Percentiles rank a stretch among this genome's conserved stretches.
Conservation (phyloP, 805 yeast species). For the Ogataea salicorniae region DNA sequence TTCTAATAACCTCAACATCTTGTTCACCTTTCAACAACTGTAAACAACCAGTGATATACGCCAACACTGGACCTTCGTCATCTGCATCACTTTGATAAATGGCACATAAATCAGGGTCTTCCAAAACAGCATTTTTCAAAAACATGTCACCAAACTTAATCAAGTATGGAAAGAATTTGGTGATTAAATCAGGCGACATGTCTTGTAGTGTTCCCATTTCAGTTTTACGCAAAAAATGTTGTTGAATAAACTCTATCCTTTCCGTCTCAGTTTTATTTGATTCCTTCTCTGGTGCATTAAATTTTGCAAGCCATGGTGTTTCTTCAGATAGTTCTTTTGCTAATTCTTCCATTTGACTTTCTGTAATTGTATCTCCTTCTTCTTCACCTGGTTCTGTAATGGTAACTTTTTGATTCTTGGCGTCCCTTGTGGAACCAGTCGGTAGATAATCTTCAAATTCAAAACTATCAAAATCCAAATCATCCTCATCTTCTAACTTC, state of each 20-base stretch:
- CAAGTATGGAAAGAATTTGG: slow-evolving; percentile 9
- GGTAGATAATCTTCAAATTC: slow-evolving; percentile 2
- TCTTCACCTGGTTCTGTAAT: neutral
- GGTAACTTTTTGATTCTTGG: neutral
- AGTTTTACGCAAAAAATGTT: slow-evolving; percentile 12
- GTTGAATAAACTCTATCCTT: slow-evolving; percentile 10
- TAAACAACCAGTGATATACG: slow-evolving; percentile 17
- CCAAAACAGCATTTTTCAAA: slow-evolving; percentile 11
- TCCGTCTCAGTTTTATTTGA: neutral
- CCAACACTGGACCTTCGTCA: slow-evolving; percentile 10
- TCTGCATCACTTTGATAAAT: slow-evolving; percentile 11
- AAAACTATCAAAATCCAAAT: slow-evolving; percentile 18
- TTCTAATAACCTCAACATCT: slow-evolving; percentile 8
- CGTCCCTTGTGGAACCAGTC: neutral
- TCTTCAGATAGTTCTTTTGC: neutral
- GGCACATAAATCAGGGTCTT: slow-evolving; percentile 10
- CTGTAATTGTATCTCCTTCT: neutral
- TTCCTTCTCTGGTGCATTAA: slow-evolving; percentile 1
- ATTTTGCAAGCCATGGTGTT: slow-evolving; percentile 9
- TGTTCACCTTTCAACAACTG: slow-evolving; percentile 13
- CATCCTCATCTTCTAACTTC: slow-evolving; percentile 15
- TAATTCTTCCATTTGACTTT: neutral
- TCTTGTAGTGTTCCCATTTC: slow-evolving; percentile 10
- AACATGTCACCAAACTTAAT: slow-evolving; percentile 18
- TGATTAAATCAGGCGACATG: slow-evolving; percentile 15